These are phyloP conservation scores for Neonectria punicea DNA, from an alignment of 2,329 filamentous ascomycete species.

Conservation along the genomic window DNA sequence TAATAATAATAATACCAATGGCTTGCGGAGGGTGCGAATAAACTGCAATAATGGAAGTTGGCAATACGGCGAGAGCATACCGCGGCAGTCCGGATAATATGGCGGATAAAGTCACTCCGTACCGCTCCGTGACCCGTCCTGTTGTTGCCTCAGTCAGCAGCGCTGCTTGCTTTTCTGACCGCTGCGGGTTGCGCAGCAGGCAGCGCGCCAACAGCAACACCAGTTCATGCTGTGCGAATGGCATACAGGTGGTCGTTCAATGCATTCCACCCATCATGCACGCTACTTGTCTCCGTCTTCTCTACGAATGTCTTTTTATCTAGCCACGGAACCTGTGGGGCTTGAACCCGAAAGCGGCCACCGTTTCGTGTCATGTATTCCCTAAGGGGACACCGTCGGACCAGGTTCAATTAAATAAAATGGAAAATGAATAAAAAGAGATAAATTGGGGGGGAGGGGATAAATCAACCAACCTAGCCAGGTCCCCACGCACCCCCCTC, in stretches of 20 bases:
- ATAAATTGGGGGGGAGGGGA: conserved; percentile 3
- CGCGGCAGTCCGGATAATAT: background rate
- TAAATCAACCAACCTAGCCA: conserved; percentile 5
- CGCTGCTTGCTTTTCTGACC: background rate
- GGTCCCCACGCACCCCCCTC: conserved; percentile 18
- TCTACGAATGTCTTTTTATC: background rate
- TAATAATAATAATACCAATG: background rate
- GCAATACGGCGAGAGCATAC: conserved; percentile 16
- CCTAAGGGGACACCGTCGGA: conserved; percentile 31
- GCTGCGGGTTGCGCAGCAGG: conserved; percentile 11
- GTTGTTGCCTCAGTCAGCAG: background rate
- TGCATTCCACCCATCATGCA: background rate
- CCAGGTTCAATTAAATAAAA: conserved; percentile 18
- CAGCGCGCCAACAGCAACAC: conserved; percentile 1
- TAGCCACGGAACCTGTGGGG: background rate
- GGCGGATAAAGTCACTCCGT: conserved; percentile 1
- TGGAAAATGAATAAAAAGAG: conserved; percentile 28
- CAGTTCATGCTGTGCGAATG: background rate
- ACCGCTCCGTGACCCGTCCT: background rate
- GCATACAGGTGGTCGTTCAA: background rate
- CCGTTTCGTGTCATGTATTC: conserved; percentile 27
- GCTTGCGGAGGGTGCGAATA: background rate
- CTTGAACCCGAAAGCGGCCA: conserved; percentile 21
- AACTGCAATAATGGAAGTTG: background rate
- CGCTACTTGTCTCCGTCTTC: background rate